Evolutionary conservation across 2,329 filamentous ascomycete species (phyloP), one percentile per base, ranked within the genome.

Genomic region (Sarocladium strictum): DNA sequence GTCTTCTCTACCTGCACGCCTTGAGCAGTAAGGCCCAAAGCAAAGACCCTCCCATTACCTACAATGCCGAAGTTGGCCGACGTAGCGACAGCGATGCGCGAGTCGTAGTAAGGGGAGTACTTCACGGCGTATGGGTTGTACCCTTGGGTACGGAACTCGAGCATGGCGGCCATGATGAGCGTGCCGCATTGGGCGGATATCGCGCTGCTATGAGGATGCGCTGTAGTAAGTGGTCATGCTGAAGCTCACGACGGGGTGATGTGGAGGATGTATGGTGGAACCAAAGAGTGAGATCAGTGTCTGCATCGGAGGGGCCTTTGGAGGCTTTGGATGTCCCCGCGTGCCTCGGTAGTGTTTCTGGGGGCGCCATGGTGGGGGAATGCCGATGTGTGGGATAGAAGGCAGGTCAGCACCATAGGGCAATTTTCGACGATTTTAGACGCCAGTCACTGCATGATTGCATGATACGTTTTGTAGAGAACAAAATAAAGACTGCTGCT

Each of bases 61-160:
- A 99, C 93, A 37, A 99, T 88, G 37, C 94, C 94, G 73, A 94
- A 99, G 76, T 99, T 97, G 59, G 93, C 85, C n/a, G 91, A 88
- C 1, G 89, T 81, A 27, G 90, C 89, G 63, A 97, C 91, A 55
- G 93, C 93, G 60, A 99, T 84, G 59, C 92, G 86, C 61, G 89
- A 94, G 75, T 97, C 94, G 76, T 95, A 96, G 76, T 97, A 99
- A 6, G 94, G 94, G 55, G 93, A 97, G 78, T 97, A 99, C 74
- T 97, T 96, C 72, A 97, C 91, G 62, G 89, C 90, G 74, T 96
- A 97, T 64, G 92, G 92, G 71, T 97, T 96, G 80, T 84, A 97
- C 65, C 94, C 94, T 67, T 90, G 81, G 21, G 94, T 97, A 60
- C 89, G 87, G 74, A 89, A 97, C 73, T 97, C 91, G 63, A 97